Conservation (phyloP, 1,284 basidiomycete species). For the Cystobasidiaceae sp. region DNA sequence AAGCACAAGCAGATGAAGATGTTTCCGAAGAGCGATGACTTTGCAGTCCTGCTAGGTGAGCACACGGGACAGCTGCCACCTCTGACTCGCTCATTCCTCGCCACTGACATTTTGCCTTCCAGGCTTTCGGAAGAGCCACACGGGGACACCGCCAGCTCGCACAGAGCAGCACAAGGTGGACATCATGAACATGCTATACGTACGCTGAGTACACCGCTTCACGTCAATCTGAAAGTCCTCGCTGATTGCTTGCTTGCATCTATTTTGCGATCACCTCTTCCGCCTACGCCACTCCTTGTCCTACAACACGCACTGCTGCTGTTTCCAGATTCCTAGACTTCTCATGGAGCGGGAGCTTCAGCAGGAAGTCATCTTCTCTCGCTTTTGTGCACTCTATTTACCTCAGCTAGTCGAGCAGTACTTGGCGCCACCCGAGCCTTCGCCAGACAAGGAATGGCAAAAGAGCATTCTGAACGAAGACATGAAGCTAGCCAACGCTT, state of each 20-base stretch:
- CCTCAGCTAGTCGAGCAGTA: slow-evolving; percentile 13
- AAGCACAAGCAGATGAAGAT: slow-evolving; percentile 5
- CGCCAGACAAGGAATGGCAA: slow-evolving; percentile 11
- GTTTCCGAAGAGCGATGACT: slow-evolving; percentile 29
- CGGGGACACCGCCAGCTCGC: slow-evolving; percentile 19
- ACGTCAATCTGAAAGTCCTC: background rate
- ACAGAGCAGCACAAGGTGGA: slow-evolving; percentile 30
- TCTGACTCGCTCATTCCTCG: background rate
- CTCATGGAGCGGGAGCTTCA: slow-evolving; percentile 13
- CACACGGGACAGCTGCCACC: background rate
- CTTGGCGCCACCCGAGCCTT: slow-evolving; percentile 9
- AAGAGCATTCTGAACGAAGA: slow-evolving; percentile 12
- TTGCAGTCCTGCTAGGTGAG: slow-evolving; percentile 27
- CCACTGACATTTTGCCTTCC: background rate
- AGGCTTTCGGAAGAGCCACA: slow-evolving; percentile 19
- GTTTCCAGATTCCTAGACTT: slow-evolving; percentile 20
- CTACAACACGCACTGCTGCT: background rate
- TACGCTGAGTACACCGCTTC: background rate
- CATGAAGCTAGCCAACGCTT: slow-evolving; percentile 24
- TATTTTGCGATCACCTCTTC: slow-evolving; percentile 2
- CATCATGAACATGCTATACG: slow-evolving; percentile 27
- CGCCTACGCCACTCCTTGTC: background rate
- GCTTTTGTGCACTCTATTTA: slow-evolving; percentile 23
- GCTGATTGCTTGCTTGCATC: background rate
- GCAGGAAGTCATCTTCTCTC: slow-evolving; percentile 29